phyloP scores from a whole-genome alignment of 108 stramenopile genomes.

The Cylindrotheca closterium region DNA sequence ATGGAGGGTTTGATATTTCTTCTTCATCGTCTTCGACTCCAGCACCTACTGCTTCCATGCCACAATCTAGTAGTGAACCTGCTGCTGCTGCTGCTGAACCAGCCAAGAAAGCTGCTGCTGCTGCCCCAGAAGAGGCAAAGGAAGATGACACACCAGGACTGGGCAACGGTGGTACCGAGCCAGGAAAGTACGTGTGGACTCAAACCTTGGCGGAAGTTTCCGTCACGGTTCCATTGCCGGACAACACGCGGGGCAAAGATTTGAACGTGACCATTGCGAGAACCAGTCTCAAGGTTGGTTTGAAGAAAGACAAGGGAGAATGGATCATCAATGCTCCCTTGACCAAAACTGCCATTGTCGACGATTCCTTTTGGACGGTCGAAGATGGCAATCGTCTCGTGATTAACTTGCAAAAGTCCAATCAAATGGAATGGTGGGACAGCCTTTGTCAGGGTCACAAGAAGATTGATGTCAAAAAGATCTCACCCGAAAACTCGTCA shows the following conservation, averaged over 20 bases:
- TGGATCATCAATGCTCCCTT: slow-evolving; percentile 68
- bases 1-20: neutral
- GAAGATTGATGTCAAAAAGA: slow-evolving; percentile 94
- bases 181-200: slow-evolving; percentile 95
- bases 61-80: neutral
- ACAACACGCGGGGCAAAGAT: slow-evolving; percentile 85
- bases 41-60: slow-evolving; percentile 2
- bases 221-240: slow-evolving; percentile 85
- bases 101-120: slow-evolving; percentile 2
- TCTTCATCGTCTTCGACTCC: neutral
- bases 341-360: slow-evolving; percentile 87
- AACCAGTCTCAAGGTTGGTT: slow-evolving; percentile 74
- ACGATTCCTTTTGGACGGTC: slow-evolving; percentile 99
- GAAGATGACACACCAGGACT: slow-evolving; percentile 77
- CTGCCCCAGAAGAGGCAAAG: slow-evolving; percentile 21
- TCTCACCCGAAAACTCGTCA: slow-evolving; percentile 96
- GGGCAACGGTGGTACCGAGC: slow-evolving; percentile 95
- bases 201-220: slow-evolving; percentile 93
- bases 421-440: slow-evolving; percentile 99
- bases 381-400: slow-evolving; percentile 90
- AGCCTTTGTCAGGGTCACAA: slow-evolving; percentile 80
- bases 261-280: slow-evolving; percentile 84
- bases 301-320: slow-evolving; percentile 30
- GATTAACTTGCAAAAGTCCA: slow-evolving; percentile 85
- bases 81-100: neutral